phyloP scores from a whole-genome alignment of 1,284 basidiomycete species.

The Leccinum pachyderme region DNA sequence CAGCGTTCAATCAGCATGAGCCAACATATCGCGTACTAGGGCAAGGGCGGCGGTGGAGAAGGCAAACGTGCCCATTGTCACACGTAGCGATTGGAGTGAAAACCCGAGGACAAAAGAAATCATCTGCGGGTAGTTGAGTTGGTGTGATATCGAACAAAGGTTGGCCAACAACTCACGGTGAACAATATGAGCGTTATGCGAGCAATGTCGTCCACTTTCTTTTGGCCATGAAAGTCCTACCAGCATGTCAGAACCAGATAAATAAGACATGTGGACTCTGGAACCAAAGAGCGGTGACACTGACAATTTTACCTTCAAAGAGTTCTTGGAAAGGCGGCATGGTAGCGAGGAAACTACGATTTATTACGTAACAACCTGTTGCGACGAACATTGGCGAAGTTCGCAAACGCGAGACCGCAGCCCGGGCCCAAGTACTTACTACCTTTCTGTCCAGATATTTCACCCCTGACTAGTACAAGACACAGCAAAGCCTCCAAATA shows the following conservation, averaged over 20 bases:
- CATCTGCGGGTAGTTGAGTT: conserved; percentile 39
- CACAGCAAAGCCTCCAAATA: background rate
- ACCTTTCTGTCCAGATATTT: background rate
- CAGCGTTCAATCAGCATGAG: background rate
- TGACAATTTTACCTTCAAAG: conserved; percentile 55
- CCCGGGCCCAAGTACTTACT: background rate
- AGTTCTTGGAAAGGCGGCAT: conserved; percentile 38
- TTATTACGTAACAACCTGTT: conserved; percentile 18
- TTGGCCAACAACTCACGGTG: conserved; percentile 37
- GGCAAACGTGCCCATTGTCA: conserved; percentile 57
- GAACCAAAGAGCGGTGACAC: conserved; percentile 20
- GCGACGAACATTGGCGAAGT: too few relatives aligned
- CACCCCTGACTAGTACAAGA: background rate
- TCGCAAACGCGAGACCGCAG: too few relatives aligned
- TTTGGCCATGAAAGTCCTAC: conserved; percentile 76
- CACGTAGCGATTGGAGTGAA: conserved; percentile 54
- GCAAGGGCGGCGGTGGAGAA: conserved; percentile 44
- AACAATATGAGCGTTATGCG: conserved; percentile 43
- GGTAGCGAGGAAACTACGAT: background rate
- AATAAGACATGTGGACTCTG: conserved; percentile 14
- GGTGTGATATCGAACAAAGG: background rate
- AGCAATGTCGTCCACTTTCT: conserved; percentile 52
- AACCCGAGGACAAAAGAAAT: conserved; percentile 65
- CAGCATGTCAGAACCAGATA: background rate
- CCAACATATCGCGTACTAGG: conserved; percentile 45